These are phyloP conservation scores for Immersiporthe knoxdaviesiana DNA, from an alignment of 2,329 filamentous ascomycete genomes.

Conservation along the genomic window DNA sequence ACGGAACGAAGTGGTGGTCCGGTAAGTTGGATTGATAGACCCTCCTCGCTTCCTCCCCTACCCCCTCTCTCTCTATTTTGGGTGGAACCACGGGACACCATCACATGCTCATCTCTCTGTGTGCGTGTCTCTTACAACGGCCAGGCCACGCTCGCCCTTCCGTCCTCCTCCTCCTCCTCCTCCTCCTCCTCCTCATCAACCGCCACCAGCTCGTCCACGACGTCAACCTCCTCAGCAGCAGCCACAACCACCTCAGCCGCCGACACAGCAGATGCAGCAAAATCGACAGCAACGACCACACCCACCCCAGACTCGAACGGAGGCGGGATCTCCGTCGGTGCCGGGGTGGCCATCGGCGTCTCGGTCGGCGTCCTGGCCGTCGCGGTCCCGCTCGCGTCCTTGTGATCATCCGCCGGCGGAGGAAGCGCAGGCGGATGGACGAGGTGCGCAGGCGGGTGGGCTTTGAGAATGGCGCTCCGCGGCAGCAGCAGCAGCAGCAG, in stretches of 20 bases:
- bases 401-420: not conserved
- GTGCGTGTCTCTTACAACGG: not conserved
- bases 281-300: not conserved
- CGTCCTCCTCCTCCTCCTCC: not conserved
- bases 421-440: not conserved
- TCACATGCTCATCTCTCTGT: not conserved
- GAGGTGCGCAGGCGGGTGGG: not conserved
- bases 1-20: slow-evolving; percentile 1
- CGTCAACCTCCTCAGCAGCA: not conserved
- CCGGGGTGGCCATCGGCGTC: slow-evolving; percentile 6
- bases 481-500: too few relatives aligned
- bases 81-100: not conserved
- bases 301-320: not conserved
- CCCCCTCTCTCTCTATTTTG: too few relatives aligned
- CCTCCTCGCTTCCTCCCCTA: too few relatives aligned
- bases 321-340: not conserved
- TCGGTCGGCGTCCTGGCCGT: slow-evolving; percentile 3
- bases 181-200: not conserved
- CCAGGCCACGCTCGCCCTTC: slow-evolving; percentile 8
- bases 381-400: not conserved
- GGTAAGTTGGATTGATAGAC: too few relatives aligned
- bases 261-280: not conserved
- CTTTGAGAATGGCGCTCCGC: not conserved
- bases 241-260: not conserved
- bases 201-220: not conserved